Evolutionary conservation across 2,329 filamentous ascomycete species (phyloP).

Genomic region (Tetracladium maxilliforme): DNA sequence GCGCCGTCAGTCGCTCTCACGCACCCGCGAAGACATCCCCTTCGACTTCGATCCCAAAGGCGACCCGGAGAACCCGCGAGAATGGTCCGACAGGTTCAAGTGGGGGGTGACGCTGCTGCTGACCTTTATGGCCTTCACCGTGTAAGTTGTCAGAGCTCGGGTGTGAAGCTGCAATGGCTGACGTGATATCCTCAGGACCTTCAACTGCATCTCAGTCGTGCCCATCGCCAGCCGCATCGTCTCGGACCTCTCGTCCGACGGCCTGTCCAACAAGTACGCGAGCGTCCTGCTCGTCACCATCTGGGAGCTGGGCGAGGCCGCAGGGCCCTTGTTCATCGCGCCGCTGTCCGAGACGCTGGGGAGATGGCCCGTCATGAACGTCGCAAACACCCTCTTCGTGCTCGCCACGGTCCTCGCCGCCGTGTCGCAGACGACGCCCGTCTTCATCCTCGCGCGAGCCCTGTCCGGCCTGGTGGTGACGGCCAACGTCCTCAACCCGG

Average conservation of each 20-base stretch:
- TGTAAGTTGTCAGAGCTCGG: slow-evolving; percentile 21
- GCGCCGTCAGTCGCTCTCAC: slow-evolving; percentile 6
- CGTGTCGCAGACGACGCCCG: slow-evolving; percentile 16
- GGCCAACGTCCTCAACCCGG: slow-evolving; percentile 42
- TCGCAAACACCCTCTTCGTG: slow-evolving; percentile 27
- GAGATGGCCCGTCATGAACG: slow-evolving; percentile 18
- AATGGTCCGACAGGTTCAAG: slow-evolving; percentile 36
- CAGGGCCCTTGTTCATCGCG: slow-evolving; percentile 26
- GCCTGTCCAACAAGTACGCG: slow-evolving; percentile 25
- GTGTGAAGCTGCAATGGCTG: slow-evolving; percentile 1
- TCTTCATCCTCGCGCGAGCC: slow-evolving; percentile 24
- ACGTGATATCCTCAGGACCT: slow-evolving; percentile 25
- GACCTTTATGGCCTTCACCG: slow-evolving; percentile 38
- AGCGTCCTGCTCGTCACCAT: slow-evolving; percentile 32
- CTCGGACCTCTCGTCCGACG: slow-evolving; percentile 27
- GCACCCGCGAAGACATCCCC: too few species aligned
- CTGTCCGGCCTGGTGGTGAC: slow-evolving; percentile 26
- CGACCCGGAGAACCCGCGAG: slow-evolving; percentile 33
- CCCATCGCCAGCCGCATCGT: slow-evolving; percentile 36
- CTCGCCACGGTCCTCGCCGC: slow-evolving; percentile 21
- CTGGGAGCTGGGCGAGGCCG: slow-evolving; percentile 31
- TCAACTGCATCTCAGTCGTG: slow-evolving; percentile 40
- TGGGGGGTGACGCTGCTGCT: slow-evolving; percentile 36
- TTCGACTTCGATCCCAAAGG: slow-evolving; percentile 29
- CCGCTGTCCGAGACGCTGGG: slow-evolving; percentile 27